Evolutionary conservation across 1,284 basidiomycete species (phyloP), one percentile per base, ranked within the genome.

Genomic region (Schizophyllum amplum): DNA sequence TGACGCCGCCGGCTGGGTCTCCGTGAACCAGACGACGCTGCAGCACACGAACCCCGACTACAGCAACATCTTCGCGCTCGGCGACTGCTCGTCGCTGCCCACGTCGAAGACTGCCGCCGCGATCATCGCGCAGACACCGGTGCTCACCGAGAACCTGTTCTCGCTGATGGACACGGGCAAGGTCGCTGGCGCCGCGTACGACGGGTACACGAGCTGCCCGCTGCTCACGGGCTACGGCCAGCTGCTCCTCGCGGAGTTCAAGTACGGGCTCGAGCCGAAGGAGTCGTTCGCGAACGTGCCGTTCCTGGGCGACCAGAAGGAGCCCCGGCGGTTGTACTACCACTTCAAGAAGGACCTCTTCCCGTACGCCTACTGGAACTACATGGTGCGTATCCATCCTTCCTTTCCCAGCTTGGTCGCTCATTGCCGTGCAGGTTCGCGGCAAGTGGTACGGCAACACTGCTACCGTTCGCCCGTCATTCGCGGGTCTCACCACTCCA

Each of bases 31-130:
- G 60, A 80, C 71, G 1, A 95, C 92, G 0, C 80, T 95, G 42
- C 87, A 89, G 64, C 93, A 96, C 70, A 84, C 80, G 60, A 94
- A 94, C 60, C 78, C 84, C 2, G 82, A 84, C 65, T 90, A 76
- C 68, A 72, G 77, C 57, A 98, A 98, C 71, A 81, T 98, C 27
- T 98, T 95, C 71, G 81, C 90, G 6, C 68, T 97, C 21, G 96
- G 96, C 24, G 96, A 99, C 68, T 91, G 90, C 62, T 91, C 92
- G 24, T 92, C 86, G 54, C 74, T 97, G 49, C 94, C 95, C 5
- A 98, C 94, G 15, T 94, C 91, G 71, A 99, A 97, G 80, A 99
- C 96, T 1, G 92, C 91, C 0, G 95, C 96, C 1, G 96, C 95
- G 1, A 90, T 98, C 66, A 94, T 91, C 1, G 84, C 83, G 0